Conservation (phyloP, 345 rosid species). For the Pugionium dolabratum region DNA sequence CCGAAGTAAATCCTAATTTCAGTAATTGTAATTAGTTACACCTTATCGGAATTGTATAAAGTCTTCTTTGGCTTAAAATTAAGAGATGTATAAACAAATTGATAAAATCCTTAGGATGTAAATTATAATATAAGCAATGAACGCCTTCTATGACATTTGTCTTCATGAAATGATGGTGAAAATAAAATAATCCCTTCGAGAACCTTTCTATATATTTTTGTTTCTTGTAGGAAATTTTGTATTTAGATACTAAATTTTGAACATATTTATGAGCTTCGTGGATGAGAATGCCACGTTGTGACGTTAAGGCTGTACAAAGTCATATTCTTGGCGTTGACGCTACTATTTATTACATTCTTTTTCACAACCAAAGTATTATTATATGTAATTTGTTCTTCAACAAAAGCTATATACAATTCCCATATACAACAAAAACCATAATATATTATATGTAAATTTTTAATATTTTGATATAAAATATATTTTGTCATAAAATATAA, state of each 20-base stretch:
- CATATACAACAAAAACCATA: too few species aligned
- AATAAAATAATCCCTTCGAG: constrained; percentile 2
- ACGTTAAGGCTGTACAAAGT: constrained; percentile 31
- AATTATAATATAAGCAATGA: background rate
- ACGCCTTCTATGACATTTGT: constrained; percentile 14
- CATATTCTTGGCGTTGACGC: constrained; percentile 38
- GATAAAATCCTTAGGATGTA: background rate
- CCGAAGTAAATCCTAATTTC: background rate
- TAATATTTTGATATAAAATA: too few species aligned
- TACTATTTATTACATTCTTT: constrained; percentile 13
- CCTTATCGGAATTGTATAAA: constrained; percentile 1
- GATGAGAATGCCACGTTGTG: constrained; percentile 38
- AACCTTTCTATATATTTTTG: background rate
- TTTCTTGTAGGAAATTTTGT: too few species aligned
- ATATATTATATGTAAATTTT: too few species aligned
- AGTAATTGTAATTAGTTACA: background rate
- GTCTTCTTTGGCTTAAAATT: background rate
- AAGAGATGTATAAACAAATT: constrained; percentile 7
- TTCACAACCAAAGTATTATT: background rate
- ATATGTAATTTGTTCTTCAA: background rate
- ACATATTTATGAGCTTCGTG: background rate
- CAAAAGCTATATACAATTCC: too few species aligned
- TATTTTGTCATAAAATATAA: too few species aligned
- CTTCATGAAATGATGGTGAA: constrained; percentile 11
- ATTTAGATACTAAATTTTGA: too few species aligned